These are phyloP conservation scores for Bretziella fagacearum DNA, from an alignment of 2,329 filamentous ascomycete species.

Conservation along the genomic window DNA sequence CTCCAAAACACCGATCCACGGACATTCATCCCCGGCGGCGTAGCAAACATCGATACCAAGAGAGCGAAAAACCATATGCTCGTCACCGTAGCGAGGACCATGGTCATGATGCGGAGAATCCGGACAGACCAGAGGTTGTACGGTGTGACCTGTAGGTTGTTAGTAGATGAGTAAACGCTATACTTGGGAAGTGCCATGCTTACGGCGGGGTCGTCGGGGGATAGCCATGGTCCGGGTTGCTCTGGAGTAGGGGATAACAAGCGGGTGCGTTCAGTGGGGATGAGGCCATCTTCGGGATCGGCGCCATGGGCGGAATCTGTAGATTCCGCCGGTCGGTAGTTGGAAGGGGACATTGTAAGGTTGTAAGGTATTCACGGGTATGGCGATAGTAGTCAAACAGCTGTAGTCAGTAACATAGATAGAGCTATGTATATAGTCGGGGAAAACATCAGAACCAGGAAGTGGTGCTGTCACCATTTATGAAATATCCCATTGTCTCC, in stretches of 20 bases:
- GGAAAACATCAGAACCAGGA: too few species aligned
- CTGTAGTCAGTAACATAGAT: too few species aligned
- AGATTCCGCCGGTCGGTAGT: too few species aligned
- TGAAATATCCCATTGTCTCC: too few species aligned
- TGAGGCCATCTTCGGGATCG: constrained; percentile 18
- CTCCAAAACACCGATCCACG: constrained; percentile 86
- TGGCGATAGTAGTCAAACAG: too few species aligned
- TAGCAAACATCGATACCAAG: constrained; percentile 80
- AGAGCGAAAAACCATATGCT: constrained; percentile 89
- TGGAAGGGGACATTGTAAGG: too few species aligned
- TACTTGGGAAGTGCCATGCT: neutral
- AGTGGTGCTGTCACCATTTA: too few species aligned
- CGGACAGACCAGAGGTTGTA: constrained; percentile 93
- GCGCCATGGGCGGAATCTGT: constrained; percentile 7
- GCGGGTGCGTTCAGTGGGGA: constrained; percentile 39
- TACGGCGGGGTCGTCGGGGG: constrained; percentile 29
- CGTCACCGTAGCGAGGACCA: constrained; percentile 56
- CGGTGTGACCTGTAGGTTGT: constrained; percentile 46
- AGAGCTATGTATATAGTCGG: too few species aligned
- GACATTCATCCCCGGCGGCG: constrained; percentile 68
- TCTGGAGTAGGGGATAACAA: constrained; percentile 49
- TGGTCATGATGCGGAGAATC: constrained; percentile 57
- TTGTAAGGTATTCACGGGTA: too few species aligned
- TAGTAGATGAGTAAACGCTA: constrained; percentile 17
- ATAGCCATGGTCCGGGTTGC: constrained; percentile 19